These are phyloP conservation scores for Delonix regia DNA, from an alignment of 306 rosid species.

Conservation along the genomic window DNA sequence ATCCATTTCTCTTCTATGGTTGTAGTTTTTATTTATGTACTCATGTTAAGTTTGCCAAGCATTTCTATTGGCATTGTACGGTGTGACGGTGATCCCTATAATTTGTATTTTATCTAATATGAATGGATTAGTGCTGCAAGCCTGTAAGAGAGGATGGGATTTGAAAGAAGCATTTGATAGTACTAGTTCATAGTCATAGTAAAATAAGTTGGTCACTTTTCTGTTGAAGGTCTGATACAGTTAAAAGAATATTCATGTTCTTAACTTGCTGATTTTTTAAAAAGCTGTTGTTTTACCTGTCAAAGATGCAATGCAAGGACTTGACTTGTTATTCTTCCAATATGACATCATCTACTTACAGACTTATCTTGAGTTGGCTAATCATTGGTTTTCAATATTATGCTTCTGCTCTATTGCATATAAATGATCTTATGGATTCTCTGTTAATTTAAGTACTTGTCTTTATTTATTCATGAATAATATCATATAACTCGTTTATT, in stretches of 20 bases:
- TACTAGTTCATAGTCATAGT: not conserved
- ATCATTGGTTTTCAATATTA: not conserved
- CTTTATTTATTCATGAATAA: constrained; percentile 7
- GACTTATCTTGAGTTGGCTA: not conserved
- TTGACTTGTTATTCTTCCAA: constrained; percentile 8
- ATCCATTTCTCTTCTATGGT: not conserved
- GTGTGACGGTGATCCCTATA: no score
- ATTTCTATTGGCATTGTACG: not conserved
- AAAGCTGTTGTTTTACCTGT: not conserved
- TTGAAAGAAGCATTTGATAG: not conserved
- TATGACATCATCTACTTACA: not conserved
- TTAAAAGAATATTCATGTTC: not conserved
- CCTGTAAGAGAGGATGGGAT: not conserved
- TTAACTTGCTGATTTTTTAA: not conserved
- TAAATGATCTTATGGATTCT: not conserved
- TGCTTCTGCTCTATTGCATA: not conserved
- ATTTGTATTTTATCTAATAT: not conserved
- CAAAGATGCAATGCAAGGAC: constrained; percentile 4
- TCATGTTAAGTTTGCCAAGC: not conserved
- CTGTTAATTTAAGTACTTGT: not conserved
- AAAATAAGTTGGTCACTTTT: not conserved
- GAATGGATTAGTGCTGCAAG: not conserved
- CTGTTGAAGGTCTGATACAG: not conserved
- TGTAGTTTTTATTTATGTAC: not conserved
- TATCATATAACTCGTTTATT: not conserved